These are phyloP conservation scores for Fonsecaea nubica DNA, from an alignment of 2,329 filamentous ascomycete genomes.

Conservation along the genomic window DNA sequence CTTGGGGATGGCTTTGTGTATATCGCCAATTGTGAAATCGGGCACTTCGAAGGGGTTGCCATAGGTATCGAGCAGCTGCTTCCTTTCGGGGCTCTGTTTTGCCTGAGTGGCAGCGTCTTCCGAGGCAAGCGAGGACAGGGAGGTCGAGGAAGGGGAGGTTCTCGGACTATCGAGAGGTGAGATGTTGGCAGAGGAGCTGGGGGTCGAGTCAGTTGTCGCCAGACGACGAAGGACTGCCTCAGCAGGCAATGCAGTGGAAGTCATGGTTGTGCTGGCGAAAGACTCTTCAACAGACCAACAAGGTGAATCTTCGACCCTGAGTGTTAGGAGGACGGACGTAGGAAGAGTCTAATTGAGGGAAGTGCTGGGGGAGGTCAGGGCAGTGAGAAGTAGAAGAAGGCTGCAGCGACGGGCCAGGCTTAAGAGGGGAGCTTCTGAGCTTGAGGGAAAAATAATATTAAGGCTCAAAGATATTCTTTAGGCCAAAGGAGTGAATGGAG, in stretches of 20 bases:
- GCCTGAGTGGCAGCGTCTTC: slow-evolving; percentile 55
- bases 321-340: not conserved
- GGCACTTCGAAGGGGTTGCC: slow-evolving; percentile 94
- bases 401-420: not conserved
- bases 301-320: not conserved
- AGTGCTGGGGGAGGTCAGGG: not conserved
- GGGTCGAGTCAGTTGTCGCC: slow-evolving; percentile 62
- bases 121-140: slow-evolving; percentile 85
- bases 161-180: slow-evolving; percentile 67
- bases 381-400: slow-evolving; percentile 8
- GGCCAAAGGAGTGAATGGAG: slow-evolving; percentile 1
- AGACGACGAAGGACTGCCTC: slow-evolving; percentile 59
- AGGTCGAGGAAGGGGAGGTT: slow-evolving; percentile 80
- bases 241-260: slow-evolving; percentile 58
- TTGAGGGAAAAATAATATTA: slow-evolving; percentile 7
- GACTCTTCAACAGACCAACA: not conserved
- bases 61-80: slow-evolving; percentile 80
- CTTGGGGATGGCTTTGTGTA: slow-evolving; percentile 94
- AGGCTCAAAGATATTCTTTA: not conserved
- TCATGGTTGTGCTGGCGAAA: slow-evolving; percentile 46
- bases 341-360: not conserved
- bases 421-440: slow-evolving; percentile 11
- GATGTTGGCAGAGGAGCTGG: slow-evolving; percentile 59
- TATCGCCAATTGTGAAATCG: slow-evolving; percentile 96
- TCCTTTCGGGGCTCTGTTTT: slow-evolving; percentile 48